phyloP scores from a whole-genome alignment of 2,329 filamentous ascomycete species.

The Monilinia polystroma region DNA sequence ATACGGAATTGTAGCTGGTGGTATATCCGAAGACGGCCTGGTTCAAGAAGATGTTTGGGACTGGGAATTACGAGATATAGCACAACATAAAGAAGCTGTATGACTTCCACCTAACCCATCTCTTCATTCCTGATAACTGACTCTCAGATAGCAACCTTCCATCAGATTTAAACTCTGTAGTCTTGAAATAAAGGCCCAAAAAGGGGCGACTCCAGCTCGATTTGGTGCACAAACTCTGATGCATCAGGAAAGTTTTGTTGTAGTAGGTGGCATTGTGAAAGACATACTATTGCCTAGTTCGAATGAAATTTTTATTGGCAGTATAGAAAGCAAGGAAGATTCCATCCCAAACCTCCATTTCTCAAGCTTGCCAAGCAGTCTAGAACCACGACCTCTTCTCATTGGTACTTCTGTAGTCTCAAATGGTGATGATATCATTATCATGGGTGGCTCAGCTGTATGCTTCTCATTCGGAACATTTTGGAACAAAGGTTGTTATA shows the following conservation, averaged over 20 bases:
- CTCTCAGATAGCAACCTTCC: slow-evolving; percentile 1
- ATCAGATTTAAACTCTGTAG: neutral
- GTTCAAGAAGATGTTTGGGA: slow-evolving; percentile 14
- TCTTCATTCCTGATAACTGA: neutral
- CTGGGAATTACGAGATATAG: slow-evolving; percentile 40
- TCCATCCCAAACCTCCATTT: neutral
- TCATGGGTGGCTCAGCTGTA: slow-evolving; percentile 78
- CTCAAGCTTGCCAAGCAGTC: neutral
- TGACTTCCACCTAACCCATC: neutral
- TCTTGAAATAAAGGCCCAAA: neutral
- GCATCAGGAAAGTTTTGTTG: slow-evolving; percentile 35
- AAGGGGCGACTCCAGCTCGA: slow-evolving; percentile 35
- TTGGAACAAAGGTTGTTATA: slow-evolving; percentile 63
- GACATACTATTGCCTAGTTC: slow-evolving; percentile 46
- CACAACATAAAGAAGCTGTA: slow-evolving; percentile 33
- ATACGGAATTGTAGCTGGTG: slow-evolving; percentile 69
- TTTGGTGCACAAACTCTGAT: slow-evolving; percentile 47
- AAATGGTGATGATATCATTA: slow-evolving; percentile 51
- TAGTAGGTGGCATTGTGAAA: slow-evolving; percentile 48
- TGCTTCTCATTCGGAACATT: slow-evolving; percentile 90
- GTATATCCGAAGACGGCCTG: slow-evolving; percentile 48
- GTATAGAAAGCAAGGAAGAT: neutral
- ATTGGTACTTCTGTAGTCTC: slow-evolving; percentile 62
- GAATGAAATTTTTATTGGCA: slow-evolving; percentile 50
- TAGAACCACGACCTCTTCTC: slow-evolving; percentile 61